phyloP scores from a whole-genome alignment of 306 rosid genomes.

The Macrotyloma uniflorum region DNA sequence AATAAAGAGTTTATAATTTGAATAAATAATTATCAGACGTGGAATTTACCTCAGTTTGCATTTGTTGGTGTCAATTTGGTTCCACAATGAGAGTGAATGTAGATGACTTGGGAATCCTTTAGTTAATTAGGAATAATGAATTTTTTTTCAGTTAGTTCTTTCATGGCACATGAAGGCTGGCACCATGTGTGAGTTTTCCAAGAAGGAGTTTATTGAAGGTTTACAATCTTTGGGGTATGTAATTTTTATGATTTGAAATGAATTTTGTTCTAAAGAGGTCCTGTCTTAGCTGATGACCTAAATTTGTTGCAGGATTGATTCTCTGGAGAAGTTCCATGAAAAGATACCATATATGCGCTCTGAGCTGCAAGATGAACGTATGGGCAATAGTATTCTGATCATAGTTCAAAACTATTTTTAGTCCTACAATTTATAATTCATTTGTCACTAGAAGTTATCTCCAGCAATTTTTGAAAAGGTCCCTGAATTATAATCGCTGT shows the following conservation, averaged over 20 bases:
- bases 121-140: slow-evolving; percentile 31
- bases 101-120: slow-evolving; percentile 8
- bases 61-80: not conserved
- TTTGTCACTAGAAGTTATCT: slow-evolving; percentile 14
- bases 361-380: slow-evolving; percentile 97
- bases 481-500: slow-evolving; percentile 39
- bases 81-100: not conserved
- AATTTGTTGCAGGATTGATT: slow-evolving; percentile 84
- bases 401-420: slow-evolving; percentile 13
- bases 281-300: slow-evolving; percentile 16
- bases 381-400: slow-evolving; percentile 34
- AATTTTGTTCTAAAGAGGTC: not conserved
- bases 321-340: slow-evolving; percentile 88
- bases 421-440: slow-evolving; percentile 25
- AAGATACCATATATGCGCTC: slow-evolving; percentile 89
- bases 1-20: not conserved
- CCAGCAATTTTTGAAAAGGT: slow-evolving; percentile 20
- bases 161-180: slow-evolving; percentile 99
- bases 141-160: slow-evolving; percentile 85
- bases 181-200: slow-evolving; percentile 98
- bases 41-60: no score
- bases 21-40: not conserved
- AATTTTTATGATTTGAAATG: not conserved
- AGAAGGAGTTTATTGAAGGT: slow-evolving; percentile 89
- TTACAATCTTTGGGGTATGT: slow-evolving; percentile 87